Percentiles rank a stretch among this genome's conserved stretches.
Conservation (phyloP, 2,329 filamentous ascomycete species). For the Ramularia collo-cygni region DNA sequence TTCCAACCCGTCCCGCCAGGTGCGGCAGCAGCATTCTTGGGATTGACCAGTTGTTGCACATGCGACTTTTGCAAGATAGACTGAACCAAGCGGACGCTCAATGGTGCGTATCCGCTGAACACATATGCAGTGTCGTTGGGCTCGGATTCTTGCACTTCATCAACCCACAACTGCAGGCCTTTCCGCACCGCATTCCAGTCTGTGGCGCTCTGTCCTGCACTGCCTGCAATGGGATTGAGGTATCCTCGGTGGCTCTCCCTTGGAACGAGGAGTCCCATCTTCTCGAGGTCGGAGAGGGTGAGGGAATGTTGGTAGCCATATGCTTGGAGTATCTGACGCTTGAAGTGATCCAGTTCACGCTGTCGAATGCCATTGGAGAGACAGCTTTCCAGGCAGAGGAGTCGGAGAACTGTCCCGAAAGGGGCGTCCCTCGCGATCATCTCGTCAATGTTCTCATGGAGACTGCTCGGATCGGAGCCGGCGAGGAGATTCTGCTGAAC, state of each 20-base stretch:
- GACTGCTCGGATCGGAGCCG: slow-evolving; percentile 77
- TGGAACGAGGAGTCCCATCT: slow-evolving; percentile 76
- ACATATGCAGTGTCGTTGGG: slow-evolving; percentile 96
- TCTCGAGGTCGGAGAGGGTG: slow-evolving; percentile 81
- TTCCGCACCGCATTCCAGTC: slow-evolving; percentile 89
- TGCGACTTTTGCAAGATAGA: slow-evolving; percentile 88
- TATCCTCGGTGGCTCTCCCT: slow-evolving; percentile 66
- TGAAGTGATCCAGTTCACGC: slow-evolving; percentile 84
- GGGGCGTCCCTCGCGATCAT: slow-evolving; percentile 84
- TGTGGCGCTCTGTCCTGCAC: slow-evolving; percentile 42
- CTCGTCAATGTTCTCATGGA: slow-evolving; percentile 88
- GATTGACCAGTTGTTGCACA: slow-evolving; percentile 51
- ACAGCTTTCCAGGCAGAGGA: slow-evolving; percentile 87
- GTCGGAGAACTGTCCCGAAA: slow-evolving; percentile 70
- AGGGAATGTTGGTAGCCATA: slow-evolving; percentile 94
- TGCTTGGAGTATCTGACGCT: slow-evolving; percentile 77
- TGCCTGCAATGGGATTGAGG: slow-evolving; percentile 68
- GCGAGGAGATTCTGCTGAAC: slow-evolving; percentile 94
- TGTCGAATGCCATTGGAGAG: slow-evolving; percentile 81
- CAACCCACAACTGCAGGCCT: slow-evolving; percentile 79
- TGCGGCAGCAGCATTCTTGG: slow-evolving; percentile 36
- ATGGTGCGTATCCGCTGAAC: slow-evolving; percentile 91
- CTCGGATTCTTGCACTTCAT: slow-evolving; percentile 92
- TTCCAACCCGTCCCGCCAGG: slow-evolving; percentile 70
- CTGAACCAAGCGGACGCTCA: slow-evolving; percentile 86